Percentiles rank a stretch among this genome's conserved stretches.
These are phyloP conservation scores for Stagonosporopsis chrysanthemi DNA, from an alignment of 2,329 filamentous ascomycete genomes.

Conservation along the genomic window DNA sequence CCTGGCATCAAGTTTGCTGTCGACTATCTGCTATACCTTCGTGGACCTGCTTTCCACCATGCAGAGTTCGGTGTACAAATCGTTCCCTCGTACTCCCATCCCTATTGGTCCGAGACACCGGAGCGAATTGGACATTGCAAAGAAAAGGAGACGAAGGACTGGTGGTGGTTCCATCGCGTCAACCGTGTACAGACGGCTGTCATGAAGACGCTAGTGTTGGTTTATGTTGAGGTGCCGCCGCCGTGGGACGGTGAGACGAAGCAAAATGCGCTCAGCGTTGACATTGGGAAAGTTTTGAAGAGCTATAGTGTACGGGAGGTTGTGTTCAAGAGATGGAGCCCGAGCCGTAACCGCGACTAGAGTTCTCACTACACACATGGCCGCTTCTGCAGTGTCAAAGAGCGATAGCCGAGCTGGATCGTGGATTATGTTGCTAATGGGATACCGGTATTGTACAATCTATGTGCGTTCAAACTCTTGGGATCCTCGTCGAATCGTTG, in stretches of 20 bases:
- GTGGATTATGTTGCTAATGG: background rate
- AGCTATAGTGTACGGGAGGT: constrained; percentile 82
- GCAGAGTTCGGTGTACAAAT: constrained; percentile 91
- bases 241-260: constrained; percentile 59
- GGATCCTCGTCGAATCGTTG: background rate
- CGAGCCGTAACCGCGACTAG: constrained; percentile 75
- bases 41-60: constrained; percentile 92
- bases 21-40: constrained; percentile 92
- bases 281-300: constrained; percentile 70
- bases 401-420: background rate
- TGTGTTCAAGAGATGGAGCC: constrained; percentile 81
- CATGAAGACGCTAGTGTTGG: constrained; percentile 85
- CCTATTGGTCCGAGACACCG: constrained; percentile 69
- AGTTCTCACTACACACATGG: background rate
- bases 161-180: constrained; percentile 87
- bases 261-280: constrained; percentile 51
- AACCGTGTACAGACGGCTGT: constrained; percentile 91
- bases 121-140: constrained; percentile 60
- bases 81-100: constrained; percentile 78
- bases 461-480: background rate
- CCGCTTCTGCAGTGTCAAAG: background rate
- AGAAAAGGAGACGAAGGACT: constrained; percentile 61
- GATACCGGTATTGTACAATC: background rate
- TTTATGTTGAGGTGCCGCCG: constrained; percentile 89
- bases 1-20: constrained; percentile 93